Conservation (phyloP, 2,329 filamentous ascomycete genomes). For the Metarhizium rileyi region DNA sequence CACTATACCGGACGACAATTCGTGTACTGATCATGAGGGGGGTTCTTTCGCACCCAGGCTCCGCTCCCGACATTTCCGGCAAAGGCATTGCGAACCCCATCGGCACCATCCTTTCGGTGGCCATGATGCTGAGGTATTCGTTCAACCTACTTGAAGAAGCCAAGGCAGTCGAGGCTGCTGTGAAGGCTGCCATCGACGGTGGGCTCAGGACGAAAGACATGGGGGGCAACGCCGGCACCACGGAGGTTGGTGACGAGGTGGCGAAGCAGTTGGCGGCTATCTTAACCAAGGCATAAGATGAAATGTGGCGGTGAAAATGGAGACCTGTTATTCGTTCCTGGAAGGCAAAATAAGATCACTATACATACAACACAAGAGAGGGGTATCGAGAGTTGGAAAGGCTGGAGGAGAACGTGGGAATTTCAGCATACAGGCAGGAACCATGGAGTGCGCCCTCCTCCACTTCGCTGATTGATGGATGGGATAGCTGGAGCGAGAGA, state of each 20-base stretch:
- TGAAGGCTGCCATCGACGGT: constrained; percentile 67
- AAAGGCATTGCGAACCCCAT: constrained; percentile 78
- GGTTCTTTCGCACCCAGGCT: constrained; percentile 40
- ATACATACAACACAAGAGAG: no score
- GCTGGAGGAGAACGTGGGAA: background rate
- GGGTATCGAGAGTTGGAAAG: background rate
- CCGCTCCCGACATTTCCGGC: constrained; percentile 87
- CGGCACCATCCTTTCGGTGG: constrained; percentile 81
- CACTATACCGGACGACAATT: background rate
- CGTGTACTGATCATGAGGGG: background rate
- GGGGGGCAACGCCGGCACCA: constrained; percentile 63
- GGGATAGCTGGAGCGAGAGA: background rate
- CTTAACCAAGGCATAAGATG: constrained; percentile 34
- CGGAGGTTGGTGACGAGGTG: constrained; percentile 68
- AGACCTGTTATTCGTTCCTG: background rate
- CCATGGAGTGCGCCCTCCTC: background rate
- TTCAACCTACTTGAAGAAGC: constrained; percentile 70
- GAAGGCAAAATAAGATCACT: background rate
- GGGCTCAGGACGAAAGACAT: constrained; percentile 80
- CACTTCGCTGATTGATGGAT: background rate
- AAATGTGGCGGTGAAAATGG: background rate
- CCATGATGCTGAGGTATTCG: constrained; percentile 95
- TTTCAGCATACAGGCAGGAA: background rate
- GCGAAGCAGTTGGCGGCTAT: constrained; percentile 60
- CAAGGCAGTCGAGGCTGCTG: constrained; percentile 69